A percentile compares a stretch with the other conserved stretches of the same genome.
These are phyloP conservation scores for Xanthoceras sorbifolium DNA, from an alignment of 345 rosid genomes.

Conservation along the genomic window DNA sequence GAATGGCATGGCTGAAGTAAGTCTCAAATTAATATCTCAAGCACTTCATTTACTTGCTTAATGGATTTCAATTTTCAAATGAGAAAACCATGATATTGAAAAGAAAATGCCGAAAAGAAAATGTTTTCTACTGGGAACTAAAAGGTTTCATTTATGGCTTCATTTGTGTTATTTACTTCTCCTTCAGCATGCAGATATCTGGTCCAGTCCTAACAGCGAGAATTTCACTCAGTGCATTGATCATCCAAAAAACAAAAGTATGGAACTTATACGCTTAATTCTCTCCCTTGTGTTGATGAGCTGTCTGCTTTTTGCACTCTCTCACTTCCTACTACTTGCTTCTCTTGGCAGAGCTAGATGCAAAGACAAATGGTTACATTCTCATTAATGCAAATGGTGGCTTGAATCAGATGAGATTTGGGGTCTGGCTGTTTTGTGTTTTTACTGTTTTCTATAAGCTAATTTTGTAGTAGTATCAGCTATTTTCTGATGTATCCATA, in stretches of 20 bases:
- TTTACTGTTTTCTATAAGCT: constrained; percentile 24
- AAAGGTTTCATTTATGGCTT: constrained; percentile 4
- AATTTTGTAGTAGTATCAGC: not conserved
- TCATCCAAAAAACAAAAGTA: constrained; percentile 64
- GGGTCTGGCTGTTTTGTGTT: constrained; percentile 75
- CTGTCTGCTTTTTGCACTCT: constrained; percentile 2
- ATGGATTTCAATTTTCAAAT: not conserved
- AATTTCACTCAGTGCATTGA: constrained; percentile 80
- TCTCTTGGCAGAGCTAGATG: constrained; percentile 62
- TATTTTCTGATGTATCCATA: constrained; percentile 45
- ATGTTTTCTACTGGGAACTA: not conserved
- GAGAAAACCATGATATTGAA: not conserved
- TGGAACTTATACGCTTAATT: constrained; percentile 13
- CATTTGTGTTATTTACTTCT: constrained; percentile 25
- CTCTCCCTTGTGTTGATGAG: constrained; percentile 6
- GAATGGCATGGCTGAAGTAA: constrained; percentile 50
- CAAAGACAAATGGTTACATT: constrained; percentile 79
- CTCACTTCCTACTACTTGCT: constrained; percentile 14
- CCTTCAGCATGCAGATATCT: constrained; percentile 72
- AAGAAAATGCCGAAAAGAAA: not conserved
- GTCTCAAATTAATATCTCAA: constrained; percentile 27
- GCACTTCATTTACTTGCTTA: constrained; percentile 10
- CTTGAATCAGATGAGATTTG: constrained; percentile 99
- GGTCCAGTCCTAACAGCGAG: constrained; percentile 83
- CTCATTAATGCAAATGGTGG: constrained; percentile 96